Evolutionary conservation across 2,329 filamentous ascomycete species (phyloP), one percentile per base, ranked within the genome.

Genomic region (Ophiosphaerella korrae): DNA sequence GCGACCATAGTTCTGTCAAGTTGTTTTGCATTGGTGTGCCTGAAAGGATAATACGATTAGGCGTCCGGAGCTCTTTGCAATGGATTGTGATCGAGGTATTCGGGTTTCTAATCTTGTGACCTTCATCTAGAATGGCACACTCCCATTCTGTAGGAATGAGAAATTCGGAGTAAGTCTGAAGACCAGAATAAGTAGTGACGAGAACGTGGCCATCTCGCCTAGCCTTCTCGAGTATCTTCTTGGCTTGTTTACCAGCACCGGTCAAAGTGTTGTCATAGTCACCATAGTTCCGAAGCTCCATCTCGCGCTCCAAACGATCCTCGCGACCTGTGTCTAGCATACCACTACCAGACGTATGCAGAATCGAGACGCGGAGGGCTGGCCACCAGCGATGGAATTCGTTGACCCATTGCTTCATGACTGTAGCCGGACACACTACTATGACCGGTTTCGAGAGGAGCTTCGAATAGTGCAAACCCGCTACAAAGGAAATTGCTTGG

Each of bases 371-470:
- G 36, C 95, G 85, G 29, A 99, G 79, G n/a, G 94, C 88, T n/a
- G 94, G 94, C 95, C 95, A 99, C 95, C 95, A 99, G 11, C 88
- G 86, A 74, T 99, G 95, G 63, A 99, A 97, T 68, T 99, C 94
- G 58, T 95, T 96, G 11, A 97, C 94, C 94, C 94, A 99, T 71
- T 99, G 94, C 54, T 91, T 89, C 77, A 99, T 87, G 21, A 99
- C 88, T 0, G 94, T 99, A 3, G 93, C 93, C 2, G 94, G 94
- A 43, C 92, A 92, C 3, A 99, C 92, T 7, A 99, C 84, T 52
- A 99, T 90, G 37, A 95, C 86, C 0, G 94, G 94, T 52, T 90
- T 90, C 18, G 83, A 84, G 18, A 97, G 82, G 65, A 87, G 89
- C 61, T 88, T 89, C 74, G 92, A 97, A 74, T 97, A 92, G 70